Conservation (phyloP, 441 rosid species). For the Biscutella laevigata region DNA sequence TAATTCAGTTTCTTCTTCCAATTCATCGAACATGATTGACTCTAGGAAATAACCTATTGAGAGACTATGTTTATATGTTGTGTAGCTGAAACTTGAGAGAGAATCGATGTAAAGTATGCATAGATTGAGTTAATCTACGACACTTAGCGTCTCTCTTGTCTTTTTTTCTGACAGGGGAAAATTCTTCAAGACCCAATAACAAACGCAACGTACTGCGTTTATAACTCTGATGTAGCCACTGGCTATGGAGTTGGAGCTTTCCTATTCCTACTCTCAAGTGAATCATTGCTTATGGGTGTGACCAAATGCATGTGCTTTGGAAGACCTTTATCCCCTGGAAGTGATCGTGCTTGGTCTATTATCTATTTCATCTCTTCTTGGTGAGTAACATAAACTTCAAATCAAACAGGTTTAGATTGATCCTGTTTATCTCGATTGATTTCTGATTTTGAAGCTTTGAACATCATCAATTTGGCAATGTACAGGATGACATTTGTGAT, state of each 20-base stretch:
- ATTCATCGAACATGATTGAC: background rate
- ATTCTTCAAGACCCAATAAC: constrained; percentile 26
- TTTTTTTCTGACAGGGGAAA: constrained; percentile 45
- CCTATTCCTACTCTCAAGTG: constrained; percentile 78
- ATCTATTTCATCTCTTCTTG: constrained; percentile 76
- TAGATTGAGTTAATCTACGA: constrained; percentile 2
- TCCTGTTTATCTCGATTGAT: too few species aligned
- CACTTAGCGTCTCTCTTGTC: background rate
- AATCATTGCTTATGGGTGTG: constrained; percentile 80
- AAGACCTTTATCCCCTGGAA: constrained; percentile 66
- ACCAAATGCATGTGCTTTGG: constrained; percentile 93
- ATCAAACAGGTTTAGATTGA: too few species aligned
- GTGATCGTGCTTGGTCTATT: constrained; percentile 86
- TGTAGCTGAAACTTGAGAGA: constrained; percentile 4
- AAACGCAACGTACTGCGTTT: constrained; percentile 63
- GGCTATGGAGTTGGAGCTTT: constrained; percentile 93
- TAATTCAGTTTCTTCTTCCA: background rate
- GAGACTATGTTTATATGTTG: background rate
- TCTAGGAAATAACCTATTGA: background rate
- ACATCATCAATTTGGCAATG: background rate
- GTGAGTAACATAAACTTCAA: too few species aligned
- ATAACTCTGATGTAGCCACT: constrained; percentile 82
- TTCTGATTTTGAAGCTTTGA: background rate
- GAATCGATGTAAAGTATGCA: background rate
- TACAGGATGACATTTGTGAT: constrained; percentile 68